phyloP scores from a whole-genome alignment of 2,329 filamentous ascomycete genomes.

The Sporothrix euskadiensis region DNA sequence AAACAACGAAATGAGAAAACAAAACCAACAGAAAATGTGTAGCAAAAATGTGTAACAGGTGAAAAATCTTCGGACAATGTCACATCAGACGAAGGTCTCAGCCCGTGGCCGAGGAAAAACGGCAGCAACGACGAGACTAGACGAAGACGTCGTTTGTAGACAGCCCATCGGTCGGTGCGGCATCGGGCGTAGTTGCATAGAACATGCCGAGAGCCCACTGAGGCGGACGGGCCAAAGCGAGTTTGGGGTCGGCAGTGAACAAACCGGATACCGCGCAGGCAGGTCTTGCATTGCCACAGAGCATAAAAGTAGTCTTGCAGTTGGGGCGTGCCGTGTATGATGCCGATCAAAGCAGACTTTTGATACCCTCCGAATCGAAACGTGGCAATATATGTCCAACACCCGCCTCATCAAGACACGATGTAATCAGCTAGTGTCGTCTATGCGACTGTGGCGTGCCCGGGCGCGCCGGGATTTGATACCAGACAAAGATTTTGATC shows the following conservation, averaged over 20 bases:
- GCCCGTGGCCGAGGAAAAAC: not conserved
- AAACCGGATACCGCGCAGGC: not conserved
- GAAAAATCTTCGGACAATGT: not conserved
- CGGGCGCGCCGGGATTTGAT: not conserved
- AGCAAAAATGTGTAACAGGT: constrained; percentile 32
- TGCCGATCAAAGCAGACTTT: not conserved
- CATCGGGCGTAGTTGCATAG: not conserved
- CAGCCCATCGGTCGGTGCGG: not conserved
- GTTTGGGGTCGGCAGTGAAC: not conserved
- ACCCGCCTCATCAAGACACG: not conserved
- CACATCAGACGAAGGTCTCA: not conserved
- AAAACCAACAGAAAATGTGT: constrained; percentile 23
- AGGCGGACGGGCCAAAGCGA: not conserved
- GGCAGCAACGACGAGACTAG: not conserved
- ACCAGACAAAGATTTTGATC: not conserved
- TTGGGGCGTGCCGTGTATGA: not conserved
- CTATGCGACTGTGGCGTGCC: not conserved
- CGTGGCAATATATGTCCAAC: not conserved
- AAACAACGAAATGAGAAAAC: not conserved
- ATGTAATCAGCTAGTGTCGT: not conserved
- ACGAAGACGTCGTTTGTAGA: not conserved
- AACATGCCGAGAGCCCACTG: not conserved
- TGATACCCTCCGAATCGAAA: not conserved
- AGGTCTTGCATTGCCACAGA: not conserved
- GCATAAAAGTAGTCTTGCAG: not conserved